Conservation (phyloP, 768 basidiomycete genomes). For the Boletus pseudopeckii region DNA sequence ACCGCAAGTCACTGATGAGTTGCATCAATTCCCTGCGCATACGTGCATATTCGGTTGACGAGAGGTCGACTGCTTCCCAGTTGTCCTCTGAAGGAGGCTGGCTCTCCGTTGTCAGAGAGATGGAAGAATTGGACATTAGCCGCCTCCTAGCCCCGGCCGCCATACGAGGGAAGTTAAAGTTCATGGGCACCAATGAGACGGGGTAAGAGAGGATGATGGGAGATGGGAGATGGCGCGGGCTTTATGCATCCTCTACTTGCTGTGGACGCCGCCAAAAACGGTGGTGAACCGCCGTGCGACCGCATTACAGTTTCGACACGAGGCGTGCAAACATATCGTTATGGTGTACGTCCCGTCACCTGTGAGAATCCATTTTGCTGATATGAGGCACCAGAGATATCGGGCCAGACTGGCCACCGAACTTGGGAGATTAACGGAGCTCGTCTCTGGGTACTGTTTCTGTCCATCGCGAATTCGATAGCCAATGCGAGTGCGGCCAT, state of each 20-base stretch:
- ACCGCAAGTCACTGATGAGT: constrained; percentile 37
- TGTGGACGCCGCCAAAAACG: not conserved
- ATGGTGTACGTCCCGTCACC: constrained; percentile 1
- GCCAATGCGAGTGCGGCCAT: too few species aligned
- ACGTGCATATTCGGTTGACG: constrained; percentile 38
- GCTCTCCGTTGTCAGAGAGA: not conserved
- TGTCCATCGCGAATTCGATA: not conserved
- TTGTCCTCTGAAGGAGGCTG: constrained; percentile 14
- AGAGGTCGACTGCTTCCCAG: constrained; percentile 20
- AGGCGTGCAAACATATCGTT: not conserved
- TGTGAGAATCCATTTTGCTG: not conserved
- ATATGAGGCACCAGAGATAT: not conserved
- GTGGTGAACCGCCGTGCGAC: not conserved
- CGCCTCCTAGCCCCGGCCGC: not conserved
- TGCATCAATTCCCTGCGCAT: constrained; percentile 39
- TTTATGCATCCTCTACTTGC: constrained; percentile 10
- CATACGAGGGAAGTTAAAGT: not conserved
- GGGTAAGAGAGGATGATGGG: not conserved
- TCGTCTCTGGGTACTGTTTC: not conserved
- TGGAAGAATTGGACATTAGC: not conserved
- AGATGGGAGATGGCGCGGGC: not conserved
- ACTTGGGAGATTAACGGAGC: not conserved
- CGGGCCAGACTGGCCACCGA: not conserved
- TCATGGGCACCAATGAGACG: too few species aligned
- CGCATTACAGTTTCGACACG: not conserved